phyloP scores from a whole-genome alignment of 1,284 basidiomycete species.

The Peniophora sp. region DNA sequence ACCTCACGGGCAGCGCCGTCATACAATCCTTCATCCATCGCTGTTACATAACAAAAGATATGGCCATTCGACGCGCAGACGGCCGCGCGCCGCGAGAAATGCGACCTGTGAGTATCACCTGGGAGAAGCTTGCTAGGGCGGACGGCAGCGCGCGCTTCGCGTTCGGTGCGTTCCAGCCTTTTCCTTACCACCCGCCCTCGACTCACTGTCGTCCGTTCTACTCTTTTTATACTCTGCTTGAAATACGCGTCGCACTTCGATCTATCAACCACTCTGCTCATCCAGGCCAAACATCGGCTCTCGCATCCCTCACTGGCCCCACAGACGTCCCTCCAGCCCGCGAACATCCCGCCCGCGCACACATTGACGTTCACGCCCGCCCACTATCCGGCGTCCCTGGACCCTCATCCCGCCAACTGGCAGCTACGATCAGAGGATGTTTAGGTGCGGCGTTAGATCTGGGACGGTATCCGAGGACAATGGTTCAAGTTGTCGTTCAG shows the following conservation, averaged over 20 bases:
- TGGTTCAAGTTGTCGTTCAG: slow-evolving; percentile 67
- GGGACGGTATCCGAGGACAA: slow-evolving; percentile 54
- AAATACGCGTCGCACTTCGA: background rate
- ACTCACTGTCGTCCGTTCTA: background rate
- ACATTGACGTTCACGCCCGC: slow-evolving; percentile 62
- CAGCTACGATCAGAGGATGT: slow-evolving; percentile 40
- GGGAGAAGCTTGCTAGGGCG: slow-evolving; percentile 30
- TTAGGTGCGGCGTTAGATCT: slow-evolving; percentile 57
- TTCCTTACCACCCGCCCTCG: background rate
- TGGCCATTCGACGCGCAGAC: no score
- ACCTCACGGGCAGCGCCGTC: no score
- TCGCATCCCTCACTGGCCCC: slow-evolving; percentile 72
- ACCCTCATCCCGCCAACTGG: slow-evolving; percentile 55
- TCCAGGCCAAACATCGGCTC: slow-evolving; percentile 37
- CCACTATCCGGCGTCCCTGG: slow-evolving; percentile 60
- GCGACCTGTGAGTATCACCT: no score
- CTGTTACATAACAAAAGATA: no score
- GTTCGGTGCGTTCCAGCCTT: slow-evolving; percentile 36
- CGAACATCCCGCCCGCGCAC: slow-evolving; percentile 64
- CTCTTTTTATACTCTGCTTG: background rate
- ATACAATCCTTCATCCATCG: no score
- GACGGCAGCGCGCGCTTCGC: slow-evolving; percentile 62
- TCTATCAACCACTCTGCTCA: slow-evolving; percentile 1
- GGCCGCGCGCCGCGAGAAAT: no score
- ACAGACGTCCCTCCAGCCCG: slow-evolving; percentile 58